These are phyloP conservation scores for Cyphellophora europaea DNA, from an alignment of 2,329 filamentous ascomycete species.

Conservation along the genomic window DNA sequence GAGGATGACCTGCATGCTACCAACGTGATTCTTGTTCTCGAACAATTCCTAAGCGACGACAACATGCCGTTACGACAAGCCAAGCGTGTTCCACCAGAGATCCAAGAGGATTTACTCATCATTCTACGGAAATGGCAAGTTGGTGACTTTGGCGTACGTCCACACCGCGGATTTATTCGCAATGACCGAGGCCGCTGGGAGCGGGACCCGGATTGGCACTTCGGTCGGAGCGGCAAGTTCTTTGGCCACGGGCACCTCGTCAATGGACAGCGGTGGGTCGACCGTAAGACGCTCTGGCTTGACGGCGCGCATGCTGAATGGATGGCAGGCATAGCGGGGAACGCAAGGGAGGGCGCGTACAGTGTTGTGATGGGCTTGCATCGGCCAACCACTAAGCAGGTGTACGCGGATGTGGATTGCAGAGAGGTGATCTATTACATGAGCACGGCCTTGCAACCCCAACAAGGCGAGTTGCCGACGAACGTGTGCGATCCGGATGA, in stretches of 20 bases:
- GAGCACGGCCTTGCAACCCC: conserved; percentile 30
- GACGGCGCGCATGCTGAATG: conserved; percentile 21
- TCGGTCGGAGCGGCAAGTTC: conserved; percentile 4
- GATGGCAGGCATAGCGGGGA: conserved; percentile 38
- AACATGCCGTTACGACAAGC: conserved; percentile 1
- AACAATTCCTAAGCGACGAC: conserved; percentile 7
- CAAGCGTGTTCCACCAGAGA: conserved; percentile 5
- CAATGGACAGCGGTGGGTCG: conserved; percentile 21
- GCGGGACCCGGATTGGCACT: conserved; percentile 4
- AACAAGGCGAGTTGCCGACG: conserved; percentile 21
- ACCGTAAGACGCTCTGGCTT: conserved; percentile 14
- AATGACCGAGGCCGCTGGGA: background rate
- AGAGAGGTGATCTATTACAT: conserved; percentile 43
- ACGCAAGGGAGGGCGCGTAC: conserved; percentile 35
- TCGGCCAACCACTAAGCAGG: conserved; percentile 20
- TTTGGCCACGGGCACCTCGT: conserved; percentile 16
- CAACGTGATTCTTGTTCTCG: conserved; percentile 3
- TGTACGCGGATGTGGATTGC: conserved; percentile 41
- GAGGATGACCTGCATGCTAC: conserved; percentile 4
- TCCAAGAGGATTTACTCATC: conserved; percentile 13
- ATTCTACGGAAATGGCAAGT: conserved; percentile 12
- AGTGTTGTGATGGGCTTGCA: conserved; percentile 43
- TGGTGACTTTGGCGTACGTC: conserved; percentile 11
- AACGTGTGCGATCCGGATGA: conserved; percentile 14
- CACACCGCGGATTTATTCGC: conserved; percentile 8